phyloP scores from a whole-genome alignment of 306 rosid species.

The Cucumis cinereus region DNA sequence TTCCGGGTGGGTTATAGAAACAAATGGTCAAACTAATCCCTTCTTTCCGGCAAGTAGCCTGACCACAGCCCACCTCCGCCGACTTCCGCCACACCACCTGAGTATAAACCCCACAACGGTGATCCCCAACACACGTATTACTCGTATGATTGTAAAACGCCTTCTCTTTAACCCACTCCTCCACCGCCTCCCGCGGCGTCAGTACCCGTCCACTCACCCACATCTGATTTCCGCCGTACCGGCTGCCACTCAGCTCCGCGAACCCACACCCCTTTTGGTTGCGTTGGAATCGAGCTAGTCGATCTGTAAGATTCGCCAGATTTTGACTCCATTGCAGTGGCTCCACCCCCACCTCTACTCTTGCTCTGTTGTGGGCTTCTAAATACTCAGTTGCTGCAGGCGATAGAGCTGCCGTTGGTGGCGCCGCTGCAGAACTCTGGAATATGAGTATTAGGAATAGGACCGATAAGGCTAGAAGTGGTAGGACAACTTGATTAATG shows the following conservation, averaged over 20 bases:
- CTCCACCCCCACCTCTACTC: slow-evolving; percentile 55
- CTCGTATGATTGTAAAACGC: slow-evolving; percentile 34
- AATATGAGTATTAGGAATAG: not conserved
- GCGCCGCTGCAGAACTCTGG: slow-evolving; percentile 8
- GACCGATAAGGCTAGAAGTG: not conserved
- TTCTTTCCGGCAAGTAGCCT: slow-evolving; percentile 43
- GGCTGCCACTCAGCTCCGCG: slow-evolving; percentile 40
- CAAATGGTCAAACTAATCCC: slow-evolving; percentile 46
- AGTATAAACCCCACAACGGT: slow-evolving; percentile 63
- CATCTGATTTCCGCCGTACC: slow-evolving; percentile 74
- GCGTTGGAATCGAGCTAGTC: slow-evolving; percentile 50
- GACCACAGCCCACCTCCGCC: slow-evolving; percentile 46
- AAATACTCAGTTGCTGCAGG: slow-evolving; percentile 35
- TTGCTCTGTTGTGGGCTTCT: slow-evolving; percentile 64
- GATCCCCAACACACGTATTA: slow-evolving; percentile 44
- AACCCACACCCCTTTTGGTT: slow-evolving; percentile 46
- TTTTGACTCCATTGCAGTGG: slow-evolving; percentile 55
- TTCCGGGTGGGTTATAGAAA: slow-evolving; percentile 69
- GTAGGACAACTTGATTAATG: not conserved
- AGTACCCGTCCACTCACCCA: slow-evolving; percentile 28
- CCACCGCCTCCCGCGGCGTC: slow-evolving; percentile 50
- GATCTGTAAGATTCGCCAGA: slow-evolving; percentile 43
- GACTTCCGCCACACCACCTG: slow-evolving; percentile 83
- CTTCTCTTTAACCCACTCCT: slow-evolving; percentile 67
- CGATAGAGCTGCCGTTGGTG: not conserved